Evolutionary conservation across 139 green algal genomes (phyloP).

Genomic region (Tetradesmus lagerheimii): DNA sequence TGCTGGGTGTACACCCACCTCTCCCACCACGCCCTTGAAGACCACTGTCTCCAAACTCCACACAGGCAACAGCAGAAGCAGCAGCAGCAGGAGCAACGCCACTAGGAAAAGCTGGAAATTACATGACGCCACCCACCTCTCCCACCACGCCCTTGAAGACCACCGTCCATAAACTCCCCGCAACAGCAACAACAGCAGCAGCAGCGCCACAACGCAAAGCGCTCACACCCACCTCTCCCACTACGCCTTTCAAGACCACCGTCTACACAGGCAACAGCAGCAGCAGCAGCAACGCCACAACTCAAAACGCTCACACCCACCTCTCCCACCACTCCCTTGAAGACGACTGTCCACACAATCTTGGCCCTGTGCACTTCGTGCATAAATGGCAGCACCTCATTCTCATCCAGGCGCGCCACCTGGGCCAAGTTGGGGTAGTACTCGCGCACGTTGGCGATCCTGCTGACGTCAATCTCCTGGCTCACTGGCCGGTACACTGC

Average conservation of each 20-base stretch:
- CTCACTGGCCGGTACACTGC: constrained; percentile 34
- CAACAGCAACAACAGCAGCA: not conserved
- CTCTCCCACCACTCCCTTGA: constrained; percentile 45
- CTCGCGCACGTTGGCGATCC: not conserved
- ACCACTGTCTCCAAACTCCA: no score
- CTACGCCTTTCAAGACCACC: no score
- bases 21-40: constrained; percentile 42
- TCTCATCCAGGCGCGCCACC: constrained; percentile 17
- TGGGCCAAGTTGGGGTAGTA: constrained; percentile 47
- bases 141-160: no score
- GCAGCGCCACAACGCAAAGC: no score
- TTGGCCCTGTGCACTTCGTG: constrained; percentile 45
- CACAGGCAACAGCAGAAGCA: no score
- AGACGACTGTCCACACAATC: constrained; percentile 48
- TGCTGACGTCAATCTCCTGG: constrained; percentile 28
- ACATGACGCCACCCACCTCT: no score
- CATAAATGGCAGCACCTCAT: constrained; percentile 37
- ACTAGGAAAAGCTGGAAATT: no score
- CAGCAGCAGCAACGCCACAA: not conserved
- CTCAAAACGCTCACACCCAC: not conserved
- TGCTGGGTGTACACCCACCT: no score
- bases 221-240: no score
- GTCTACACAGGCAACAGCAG: not conserved
- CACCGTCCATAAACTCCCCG: no score
- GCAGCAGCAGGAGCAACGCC: no score